Base-by-base conservation (phyloP, 768 basidiomycete genomes). In the Auriculariales sp. region DNA sequence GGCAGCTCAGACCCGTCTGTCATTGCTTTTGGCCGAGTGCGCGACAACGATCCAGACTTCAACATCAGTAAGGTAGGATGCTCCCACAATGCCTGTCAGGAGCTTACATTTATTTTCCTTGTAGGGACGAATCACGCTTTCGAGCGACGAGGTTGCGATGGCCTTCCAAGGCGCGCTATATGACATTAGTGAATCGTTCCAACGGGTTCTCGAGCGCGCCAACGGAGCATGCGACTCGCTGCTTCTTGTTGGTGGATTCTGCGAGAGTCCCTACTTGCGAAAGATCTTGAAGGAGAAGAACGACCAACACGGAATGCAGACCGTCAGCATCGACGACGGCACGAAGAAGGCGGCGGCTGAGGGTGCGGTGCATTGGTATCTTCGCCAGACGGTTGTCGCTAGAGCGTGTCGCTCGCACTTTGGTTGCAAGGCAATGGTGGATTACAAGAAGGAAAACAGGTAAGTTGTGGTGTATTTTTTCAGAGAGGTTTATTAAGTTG, bases 31-130 rank as follows among this genome's bases (percentile, higher is more conserved):
- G 50, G 50, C 27, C 28, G 34, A 17, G 50, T 30, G n/a, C 45
- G 50, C 27, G 50, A 51, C 29, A 51, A 51, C 44, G 50, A 51
- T 30, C 39, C 29, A 14, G n/a, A 39, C 22, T 30, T 29, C 30
- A 29, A 45, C n/a, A 46, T 51, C 42, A 45, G 42, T 28, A 51
- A 51, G 44, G 39, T 25, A 44, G 22, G 22, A 44, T 25, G 24
- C 39, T 44, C 28, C 28, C 44, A 31, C 24, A 29, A 5, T 19
- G 39, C 12, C 17, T 19, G 12, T 19, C 12, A 39, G 17, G n/a
- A 39, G n/a, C n/a, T 11, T 24, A 24, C 14, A 44, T 25, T 12
- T 5, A 44, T n/a, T 2, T 2, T 44, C 22, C 22, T 9, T 22
- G 17, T n/a, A n/a, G n/a, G n/a, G n/a, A n/a, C n/a, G n/a, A n/a